phyloP scores from a whole-genome alignment of 148 eudicot species.

The Pharnaceum exiguum region DNA sequence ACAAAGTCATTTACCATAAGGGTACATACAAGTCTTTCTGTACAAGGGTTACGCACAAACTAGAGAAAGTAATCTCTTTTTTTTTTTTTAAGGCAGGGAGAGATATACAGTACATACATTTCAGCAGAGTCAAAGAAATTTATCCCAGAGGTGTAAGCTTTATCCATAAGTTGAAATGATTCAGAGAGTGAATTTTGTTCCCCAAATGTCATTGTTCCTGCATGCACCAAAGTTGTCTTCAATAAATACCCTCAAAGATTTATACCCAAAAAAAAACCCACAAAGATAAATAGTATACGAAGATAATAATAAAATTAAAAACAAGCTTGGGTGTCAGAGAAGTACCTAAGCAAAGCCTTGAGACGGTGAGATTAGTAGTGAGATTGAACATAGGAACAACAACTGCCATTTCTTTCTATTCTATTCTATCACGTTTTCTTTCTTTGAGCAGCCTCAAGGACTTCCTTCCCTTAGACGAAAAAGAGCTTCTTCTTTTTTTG shows the following conservation, averaged over 20 bases:
- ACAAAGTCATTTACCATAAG: too few relatives aligned
- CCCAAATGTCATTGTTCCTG: conserved; percentile 92
- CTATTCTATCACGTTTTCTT: neutral
- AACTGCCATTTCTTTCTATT: conserved; percentile 6
- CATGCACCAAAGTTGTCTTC: neutral
- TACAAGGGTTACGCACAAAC: too few relatives aligned
- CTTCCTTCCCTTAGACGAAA: too few relatives aligned
- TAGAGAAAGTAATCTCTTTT: too few relatives aligned
- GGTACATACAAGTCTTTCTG: too few relatives aligned
- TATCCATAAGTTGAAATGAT: conserved; percentile 59
- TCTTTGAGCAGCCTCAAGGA: neutral
- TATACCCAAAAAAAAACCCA: neutral
- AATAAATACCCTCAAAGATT: neutral
- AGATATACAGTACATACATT: conserved; percentile 35
- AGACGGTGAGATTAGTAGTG: conserved; percentile 54
- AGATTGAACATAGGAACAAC: conserved; percentile 60
- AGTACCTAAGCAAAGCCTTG: conserved; percentile 66
- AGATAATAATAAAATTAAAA: neutral
- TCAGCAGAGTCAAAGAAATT: conserved; percentile 96
- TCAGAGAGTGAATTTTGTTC: conserved; percentile 60
- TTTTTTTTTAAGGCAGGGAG: too few relatives aligned
- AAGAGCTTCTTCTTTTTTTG: too few relatives aligned
- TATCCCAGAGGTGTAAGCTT: conserved; percentile 70
- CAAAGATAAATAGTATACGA: neutral
- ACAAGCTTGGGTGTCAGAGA: neutral